A percentile compares a stretch with the other conserved stretches of the same genome.
phyloP scores from a whole-genome alignment of 208 protist genomes.

The Phytomonas francai region DNA sequence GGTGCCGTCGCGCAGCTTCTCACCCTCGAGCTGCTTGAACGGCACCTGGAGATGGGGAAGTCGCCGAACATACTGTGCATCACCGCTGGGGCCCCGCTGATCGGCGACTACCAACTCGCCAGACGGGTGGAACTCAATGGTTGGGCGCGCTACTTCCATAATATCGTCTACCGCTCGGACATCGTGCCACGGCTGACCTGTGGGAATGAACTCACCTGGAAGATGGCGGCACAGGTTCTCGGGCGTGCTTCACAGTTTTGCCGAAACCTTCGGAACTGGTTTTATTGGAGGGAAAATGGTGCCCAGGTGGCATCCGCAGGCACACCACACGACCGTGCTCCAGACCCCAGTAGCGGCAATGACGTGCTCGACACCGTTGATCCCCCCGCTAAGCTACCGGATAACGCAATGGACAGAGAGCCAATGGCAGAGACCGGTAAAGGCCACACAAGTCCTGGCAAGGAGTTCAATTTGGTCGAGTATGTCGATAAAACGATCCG shows the following conservation, averaged over 20 bases:
- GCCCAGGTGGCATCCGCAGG: not conserved
- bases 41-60: constrained; percentile 9
- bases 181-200: constrained; percentile 65
- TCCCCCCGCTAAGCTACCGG: not conserved
- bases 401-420: not conserved
- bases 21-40: constrained; percentile 37
- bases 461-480: constrained; percentile 10
- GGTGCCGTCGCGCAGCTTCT: constrained; percentile 63
- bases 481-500: constrained; percentile 37
- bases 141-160: constrained; percentile 55
- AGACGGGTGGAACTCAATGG: constrained; percentile 40
- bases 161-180: constrained; percentile 64
- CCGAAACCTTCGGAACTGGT: constrained; percentile 26
- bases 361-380: not conserved
- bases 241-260: constrained; percentile 13
- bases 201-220: constrained; percentile 36
- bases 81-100: constrained; percentile 57
- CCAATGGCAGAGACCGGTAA: not conserved
- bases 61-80: constrained; percentile 42
- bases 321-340: not conserved
- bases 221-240: constrained; percentile 24
- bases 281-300: constrained; percentile 9
- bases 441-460: not conserved
- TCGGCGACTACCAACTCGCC: constrained; percentile 60
- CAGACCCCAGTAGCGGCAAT: not conserved